Evolutionary conservation across 768 basidiomycete genomes (phyloP), one percentile per base, ranked within the genome.

Genomic region (Leccinum ochraceum): DNA sequence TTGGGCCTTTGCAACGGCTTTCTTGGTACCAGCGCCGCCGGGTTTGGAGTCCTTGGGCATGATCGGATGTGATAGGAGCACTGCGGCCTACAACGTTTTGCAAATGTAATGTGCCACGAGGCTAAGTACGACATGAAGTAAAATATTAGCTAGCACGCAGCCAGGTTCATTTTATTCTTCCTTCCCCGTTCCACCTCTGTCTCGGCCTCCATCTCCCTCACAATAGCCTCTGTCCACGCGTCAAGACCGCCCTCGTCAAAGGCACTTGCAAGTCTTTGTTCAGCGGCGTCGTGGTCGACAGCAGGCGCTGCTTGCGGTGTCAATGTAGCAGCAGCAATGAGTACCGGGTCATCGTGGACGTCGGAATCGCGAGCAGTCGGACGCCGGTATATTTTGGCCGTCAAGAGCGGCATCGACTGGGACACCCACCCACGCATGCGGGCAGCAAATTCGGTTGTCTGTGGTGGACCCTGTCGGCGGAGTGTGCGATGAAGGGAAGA

Each of bases 401-500:
- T 78, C 14, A 90, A 73, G 20, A 72, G 67, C 0, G 86, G 85
- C 67, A 86, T 76, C n/a, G 75, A 68, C 0, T 73, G 69, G 49
- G 78, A 76, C 6, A 90, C 69, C 2, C 79, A 68, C 4, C 65
- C 59, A 10, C 86, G 85, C 84, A 88, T 86, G 52, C 77, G 74
- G 9, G 77, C 71, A 1, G 84, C 84, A 63, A 90, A 89, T 57
- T 89, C 83, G 50, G 80, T 72, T 1, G 82, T 83, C 85, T 88
- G 59, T 61, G 34, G 9, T 20, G 28, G n/a, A 37, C 7, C 3
- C 8, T 20, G 46, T 62, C 16, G 54, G 64, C 17, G 26, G 30
- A 13, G 20, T 22, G 11, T 1, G 32, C 9, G 32, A 7, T 16
- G 6, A 36, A 9, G 32, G 17, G 14, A 4, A 24, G 11, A 24